Base-by-base conservation (phyloP, 2,329 filamentous ascomycete species). In the Tolypocladium ophioglossoides region DNA sequence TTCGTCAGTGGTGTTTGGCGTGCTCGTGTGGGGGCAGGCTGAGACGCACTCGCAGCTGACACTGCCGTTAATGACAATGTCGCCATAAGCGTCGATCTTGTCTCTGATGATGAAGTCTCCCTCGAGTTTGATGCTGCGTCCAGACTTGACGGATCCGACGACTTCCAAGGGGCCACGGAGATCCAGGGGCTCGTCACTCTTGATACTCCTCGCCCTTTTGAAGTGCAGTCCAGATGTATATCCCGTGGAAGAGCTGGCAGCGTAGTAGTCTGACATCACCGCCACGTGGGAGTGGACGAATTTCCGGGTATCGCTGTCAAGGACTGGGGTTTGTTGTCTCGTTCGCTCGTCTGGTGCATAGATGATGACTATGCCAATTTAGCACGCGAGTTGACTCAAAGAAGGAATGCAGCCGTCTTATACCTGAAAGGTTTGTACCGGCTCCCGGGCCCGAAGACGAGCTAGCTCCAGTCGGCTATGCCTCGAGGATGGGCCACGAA, bases 121-220 rank as follows among this genome's bases (percentile, higher is more conserved):
- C 4, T 68, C 62, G 30, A 79, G 68, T 16, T 63, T 69, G 51
- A 79, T 70, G 32, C 70, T 71, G 8, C 74, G 70, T 52, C 72
- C 74, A 7, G 71, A 74, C 57, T 71, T 71, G 60, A 80, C 72
- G 3, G 72, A 75, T 12, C 74, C 73, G 27, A 69, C 66, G 22
- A 80, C 70, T 55, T 79, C 74, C 57, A 78, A 64, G 10, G 75
- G 75, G 1, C 75, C 75, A 4, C 64, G 59, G 7, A 78, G 66
- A 27, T 67, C 61, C 53, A 77, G 58, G 38, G 70, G 65, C 18
- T 68, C 61, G 38, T 76, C 74, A 51, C 70, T 74, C 58, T 69
- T 70, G 61, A 78, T 72, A 57, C 68, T 70, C 54, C 66, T 68
- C 18, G 67, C 70, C 55, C 66, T 68, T 52, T 60, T 64, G 52